Conservation (phyloP, 352 stramenopile genomes). For the Pythium dissotocum region DNA sequence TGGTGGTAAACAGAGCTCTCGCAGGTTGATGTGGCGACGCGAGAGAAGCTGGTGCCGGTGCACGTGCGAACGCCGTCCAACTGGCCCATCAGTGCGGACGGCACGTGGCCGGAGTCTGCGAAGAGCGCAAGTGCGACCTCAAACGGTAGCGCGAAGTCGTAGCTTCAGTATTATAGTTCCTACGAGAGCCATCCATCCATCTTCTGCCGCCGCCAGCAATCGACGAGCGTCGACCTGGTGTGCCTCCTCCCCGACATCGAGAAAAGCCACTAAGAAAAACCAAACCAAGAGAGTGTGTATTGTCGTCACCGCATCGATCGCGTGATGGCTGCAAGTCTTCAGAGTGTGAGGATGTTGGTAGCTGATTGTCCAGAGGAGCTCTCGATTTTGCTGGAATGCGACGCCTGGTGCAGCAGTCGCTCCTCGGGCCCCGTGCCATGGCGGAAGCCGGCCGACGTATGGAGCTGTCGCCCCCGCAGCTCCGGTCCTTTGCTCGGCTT, state of each 20-base stretch:
- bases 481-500: constrained; percentile 17
- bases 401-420: constrained; percentile 37
- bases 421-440: constrained; percentile 43
- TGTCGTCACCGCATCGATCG: constrained; percentile 8
- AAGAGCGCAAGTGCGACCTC: constrained; percentile 25
- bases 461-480: constrained; percentile 33
- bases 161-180: constrained; percentile 12
- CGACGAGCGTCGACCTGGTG: constrained; percentile 1
- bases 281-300: constrained; percentile 27
- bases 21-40: constrained; percentile 65
- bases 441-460: constrained; percentile 54
- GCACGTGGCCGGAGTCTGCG: constrained; percentile 57
- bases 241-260: background rate
- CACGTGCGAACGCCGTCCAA: constrained; percentile 73
- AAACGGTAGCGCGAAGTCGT: constrained; percentile 32
- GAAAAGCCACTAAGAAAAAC: constrained; percentile 7
- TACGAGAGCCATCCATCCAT: background rate
- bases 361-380: constrained; percentile 15
- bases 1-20: constrained; percentile 55
- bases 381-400: constrained; percentile 23
- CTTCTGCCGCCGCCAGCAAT: constrained; percentile 1
- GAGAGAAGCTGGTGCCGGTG: constrained; percentile 77
- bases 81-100: constrained; percentile 73
- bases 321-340: constrained; percentile 17
- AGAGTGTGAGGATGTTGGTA: constrained; percentile 72